Base-by-base conservation (phyloP, 495 filamentous ascomycete species). In the Symbiotaphrina buchneri region DNA sequence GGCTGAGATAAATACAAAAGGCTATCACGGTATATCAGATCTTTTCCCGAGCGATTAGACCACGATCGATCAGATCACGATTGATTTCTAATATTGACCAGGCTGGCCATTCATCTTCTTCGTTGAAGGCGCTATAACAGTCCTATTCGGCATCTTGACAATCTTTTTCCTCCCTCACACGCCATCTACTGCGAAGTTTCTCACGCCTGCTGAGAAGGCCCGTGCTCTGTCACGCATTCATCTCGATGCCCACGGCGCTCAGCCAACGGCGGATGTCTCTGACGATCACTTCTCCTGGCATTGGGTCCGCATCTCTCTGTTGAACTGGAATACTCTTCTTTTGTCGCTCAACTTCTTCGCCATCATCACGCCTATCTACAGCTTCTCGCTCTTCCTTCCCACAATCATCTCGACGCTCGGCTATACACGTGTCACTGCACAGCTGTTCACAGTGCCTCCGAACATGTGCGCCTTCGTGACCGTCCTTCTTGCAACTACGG, bases 391-490 rank as follows among this genome's bases (percentile, higher is more conserved):
- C n/a, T n/a, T n/a, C n/a, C n/a, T n/a, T n/a, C 78, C 80, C 0
- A 65, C 71, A 5, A 85, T 90, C 46, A 68, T 91, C 39, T 44
- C 55, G 37, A 64, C 58, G 10, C 79, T 74, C 42, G 55, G 65
- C 20, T 83, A 72, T 47, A 42, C 39, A 48, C 45, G 68, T 10
- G 79, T 87, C 44, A 54, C 65, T 35, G 83, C 83, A 1, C 82
- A 92, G 39, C 55, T 92, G 18, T 69, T 69, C 41, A 71, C 68
- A 25, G 79, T 93, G 11, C 76, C 83, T 5, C 79, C 80, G 0
- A 91, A 78, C 71, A 79, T 71, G n/a, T 66, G 52, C 5, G 69
- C 81, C 0, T 90, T 77, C 33, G 63, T 37, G 4, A 76, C 87
- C 32, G 72, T 77, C 8, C 71, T 91, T 58, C 21, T 74, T n/a